Evolutionary conservation across 148 eudicot genomes (phyloP).

Genomic region (Chenopodium suecicum): DNA sequence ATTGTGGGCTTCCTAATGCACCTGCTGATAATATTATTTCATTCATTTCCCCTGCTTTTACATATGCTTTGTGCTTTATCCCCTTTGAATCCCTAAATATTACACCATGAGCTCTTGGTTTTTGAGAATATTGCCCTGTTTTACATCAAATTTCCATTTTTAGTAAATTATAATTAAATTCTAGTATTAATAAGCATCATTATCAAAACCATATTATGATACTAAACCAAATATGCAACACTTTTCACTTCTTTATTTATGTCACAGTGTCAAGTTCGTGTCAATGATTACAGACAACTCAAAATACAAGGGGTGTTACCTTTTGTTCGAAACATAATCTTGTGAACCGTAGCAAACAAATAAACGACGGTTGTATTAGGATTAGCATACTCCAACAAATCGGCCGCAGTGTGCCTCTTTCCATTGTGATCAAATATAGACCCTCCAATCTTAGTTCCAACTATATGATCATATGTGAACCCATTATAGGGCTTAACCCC

Average conservation of each 20-base stretch:
- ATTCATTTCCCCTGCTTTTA: slow-evolving; percentile 25
- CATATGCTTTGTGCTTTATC: slow-evolving; percentile 38
- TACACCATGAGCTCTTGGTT: slow-evolving; percentile 40
- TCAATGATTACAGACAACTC: no score
- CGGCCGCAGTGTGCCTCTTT: slow-evolving; percentile 51
- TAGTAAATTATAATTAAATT: background rate
- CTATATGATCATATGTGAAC: slow-evolving; percentile 50
- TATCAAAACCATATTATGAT: no score
- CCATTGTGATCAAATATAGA: slow-evolving; percentile 45
- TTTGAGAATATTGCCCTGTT: slow-evolving; percentile 24
- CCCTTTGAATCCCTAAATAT: slow-evolving; percentile 35
- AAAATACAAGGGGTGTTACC: slow-evolving; percentile 11
- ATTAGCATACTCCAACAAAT: slow-evolving; percentile 42
- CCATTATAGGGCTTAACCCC: slow-evolving; percentile 52
- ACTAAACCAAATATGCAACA: no score
- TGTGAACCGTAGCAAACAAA: slow-evolving; percentile 36
- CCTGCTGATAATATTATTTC: slow-evolving; percentile 58
- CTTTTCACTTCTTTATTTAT: background rate
- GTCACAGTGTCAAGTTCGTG: no score
- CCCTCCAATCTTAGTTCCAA: slow-evolving; percentile 56
- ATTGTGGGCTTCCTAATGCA: slow-evolving; percentile 59
- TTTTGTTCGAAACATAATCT: slow-evolving; percentile 27
- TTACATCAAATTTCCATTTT: background rate
- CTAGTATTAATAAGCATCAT: no score
- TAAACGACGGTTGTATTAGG: slow-evolving; percentile 25